phyloP scores from a whole-genome alignment of 495 filamentous ascomycete species.

The Aspergillus carlsbadensis region DNA sequence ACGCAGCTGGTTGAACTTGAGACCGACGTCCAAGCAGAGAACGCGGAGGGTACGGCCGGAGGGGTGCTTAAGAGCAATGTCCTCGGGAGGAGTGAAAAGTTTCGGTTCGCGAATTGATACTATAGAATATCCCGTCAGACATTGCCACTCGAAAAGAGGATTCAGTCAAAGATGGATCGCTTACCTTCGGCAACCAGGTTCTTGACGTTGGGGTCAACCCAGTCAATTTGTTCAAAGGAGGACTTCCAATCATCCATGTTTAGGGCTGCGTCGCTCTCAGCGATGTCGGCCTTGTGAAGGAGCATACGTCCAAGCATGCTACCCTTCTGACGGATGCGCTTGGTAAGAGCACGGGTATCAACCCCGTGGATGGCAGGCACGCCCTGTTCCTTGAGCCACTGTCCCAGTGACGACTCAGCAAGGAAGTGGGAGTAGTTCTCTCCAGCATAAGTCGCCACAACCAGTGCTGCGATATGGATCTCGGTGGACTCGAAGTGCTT shows the following conservation, averaged over 20 bases:
- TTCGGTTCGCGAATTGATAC: slow-evolving; percentile 83
- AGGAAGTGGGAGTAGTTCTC: slow-evolving; percentile 95
- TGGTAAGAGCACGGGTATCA: slow-evolving; percentile 91
- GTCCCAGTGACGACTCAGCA: slow-evolving; percentile 81
- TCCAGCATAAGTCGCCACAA: slow-evolving; percentile 86
- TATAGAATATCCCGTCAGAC: slow-evolving; percentile 33
- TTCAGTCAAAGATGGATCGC: slow-evolving; percentile 23
- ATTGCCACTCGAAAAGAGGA: not conserved
- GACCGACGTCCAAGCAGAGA: slow-evolving; percentile 89
- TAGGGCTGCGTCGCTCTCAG: slow-evolving; percentile 46
- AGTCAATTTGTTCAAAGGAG: slow-evolving; percentile 73
- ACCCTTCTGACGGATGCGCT: slow-evolving; percentile 87
- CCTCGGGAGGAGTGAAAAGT: slow-evolving; percentile 70
- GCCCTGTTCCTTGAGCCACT: slow-evolving; percentile 93
- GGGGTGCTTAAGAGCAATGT: slow-evolving; percentile 72
- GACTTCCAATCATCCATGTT: slow-evolving; percentile 57
- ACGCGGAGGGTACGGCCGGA: slow-evolving; percentile 83
- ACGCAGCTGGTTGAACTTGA: slow-evolving; percentile 96
- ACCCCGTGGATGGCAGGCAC: slow-evolving; percentile 96
- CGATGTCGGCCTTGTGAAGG: slow-evolving; percentile 58
- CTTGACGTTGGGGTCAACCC: slow-evolving; percentile 87
- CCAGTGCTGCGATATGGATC: slow-evolving; percentile 89
- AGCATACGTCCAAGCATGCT: slow-evolving; percentile 95
- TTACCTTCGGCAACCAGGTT: slow-evolving; percentile 95
- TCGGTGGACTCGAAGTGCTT: slow-evolving; percentile 88